Evolutionary conservation across 768 basidiomycete genomes (phyloP).

Genomic region (Podaxis sp.): DNA sequence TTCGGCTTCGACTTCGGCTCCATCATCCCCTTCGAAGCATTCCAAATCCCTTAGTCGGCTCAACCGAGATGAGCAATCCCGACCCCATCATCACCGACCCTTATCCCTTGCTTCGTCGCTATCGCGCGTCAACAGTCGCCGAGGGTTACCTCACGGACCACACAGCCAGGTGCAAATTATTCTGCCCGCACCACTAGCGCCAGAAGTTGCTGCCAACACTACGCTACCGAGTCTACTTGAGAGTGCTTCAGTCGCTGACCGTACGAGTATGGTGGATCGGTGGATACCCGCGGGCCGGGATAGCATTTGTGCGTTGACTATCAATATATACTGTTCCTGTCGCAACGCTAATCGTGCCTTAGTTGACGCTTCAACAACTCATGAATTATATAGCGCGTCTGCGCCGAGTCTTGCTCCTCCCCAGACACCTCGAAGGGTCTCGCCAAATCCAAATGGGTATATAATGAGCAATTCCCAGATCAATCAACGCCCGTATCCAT

Average conservation of each 20-base stretch:
- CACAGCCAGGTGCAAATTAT: slow-evolving; percentile 66
- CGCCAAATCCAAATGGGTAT: neutral
- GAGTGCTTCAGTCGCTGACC: slow-evolving; percentile 10
- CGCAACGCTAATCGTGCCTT: neutral
- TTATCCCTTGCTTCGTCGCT: slow-evolving; percentile 15
- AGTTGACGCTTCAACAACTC: neutral
- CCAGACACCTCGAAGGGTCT: neutral
- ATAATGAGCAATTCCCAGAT: neutral
- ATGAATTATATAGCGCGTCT: neutral
- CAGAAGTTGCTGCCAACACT: slow-evolving; percentile 20
- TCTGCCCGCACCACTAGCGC: slow-evolving; percentile 63
- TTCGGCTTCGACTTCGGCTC: neutral
- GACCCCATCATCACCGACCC: slow-evolving; percentile 15
- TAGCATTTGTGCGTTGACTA: slow-evolving; percentile 2
- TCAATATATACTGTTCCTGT: neutral
- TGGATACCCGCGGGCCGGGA: slow-evolving; percentile 23
- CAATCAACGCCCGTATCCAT: slow-evolving; percentile 1
- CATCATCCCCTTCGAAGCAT: slow-evolving; percentile 13
- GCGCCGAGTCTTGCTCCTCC: neutral
- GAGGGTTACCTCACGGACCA: slow-evolving; percentile 62
- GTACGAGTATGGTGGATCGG: slow-evolving; percentile 27
- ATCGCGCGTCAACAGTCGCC: slow-evolving; percentile 36
- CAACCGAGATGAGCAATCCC: slow-evolving; percentile 16
- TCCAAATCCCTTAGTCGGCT: slow-evolving; percentile 18
- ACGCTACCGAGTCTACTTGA: neutral